Evolutionary conservation across 257 asterid species (phyloP).

Genomic region (Solanum chiquidenum): DNA sequence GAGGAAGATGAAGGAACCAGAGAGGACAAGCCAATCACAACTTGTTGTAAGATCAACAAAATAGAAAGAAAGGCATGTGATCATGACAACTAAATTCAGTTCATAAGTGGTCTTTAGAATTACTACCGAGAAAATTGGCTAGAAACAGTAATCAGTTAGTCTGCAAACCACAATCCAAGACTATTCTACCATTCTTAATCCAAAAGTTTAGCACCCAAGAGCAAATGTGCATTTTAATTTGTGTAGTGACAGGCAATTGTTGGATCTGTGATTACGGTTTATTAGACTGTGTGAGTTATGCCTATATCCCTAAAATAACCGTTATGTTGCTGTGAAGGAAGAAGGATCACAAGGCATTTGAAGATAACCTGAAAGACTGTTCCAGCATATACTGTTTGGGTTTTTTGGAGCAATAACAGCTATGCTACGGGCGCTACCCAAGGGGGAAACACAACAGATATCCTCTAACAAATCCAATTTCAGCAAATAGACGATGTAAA

Average conservation of each 20-base stretch:
- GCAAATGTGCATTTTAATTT: background rate
- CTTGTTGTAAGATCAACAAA: background rate
- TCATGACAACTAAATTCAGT: background rate
- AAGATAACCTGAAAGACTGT: background rate
- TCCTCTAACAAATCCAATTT: background rate
- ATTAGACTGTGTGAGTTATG: background rate
- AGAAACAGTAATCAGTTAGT: background rate
- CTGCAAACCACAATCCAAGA: background rate
- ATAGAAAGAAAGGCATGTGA: background rate
- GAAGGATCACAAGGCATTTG: background rate
- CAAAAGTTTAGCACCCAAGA: background rate
- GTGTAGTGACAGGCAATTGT: background rate
- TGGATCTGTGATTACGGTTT: background rate
- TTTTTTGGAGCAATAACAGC: background rate
- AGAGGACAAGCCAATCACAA: background rate
- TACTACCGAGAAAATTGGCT: background rate
- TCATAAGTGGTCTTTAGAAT: background rate
- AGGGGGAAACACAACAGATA: background rate
- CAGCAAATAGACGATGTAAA: background rate
- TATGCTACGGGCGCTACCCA: background rate
- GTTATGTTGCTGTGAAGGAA: background rate
- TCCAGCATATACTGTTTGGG: background rate
- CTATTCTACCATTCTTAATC: background rate
- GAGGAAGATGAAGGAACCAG: background rate
- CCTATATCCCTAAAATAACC: background rate